These are phyloP conservation scores for Yamadazyma songkhlaensis DNA, from an alignment of 1,139 yeast genomes.

Conservation along the genomic window DNA sequence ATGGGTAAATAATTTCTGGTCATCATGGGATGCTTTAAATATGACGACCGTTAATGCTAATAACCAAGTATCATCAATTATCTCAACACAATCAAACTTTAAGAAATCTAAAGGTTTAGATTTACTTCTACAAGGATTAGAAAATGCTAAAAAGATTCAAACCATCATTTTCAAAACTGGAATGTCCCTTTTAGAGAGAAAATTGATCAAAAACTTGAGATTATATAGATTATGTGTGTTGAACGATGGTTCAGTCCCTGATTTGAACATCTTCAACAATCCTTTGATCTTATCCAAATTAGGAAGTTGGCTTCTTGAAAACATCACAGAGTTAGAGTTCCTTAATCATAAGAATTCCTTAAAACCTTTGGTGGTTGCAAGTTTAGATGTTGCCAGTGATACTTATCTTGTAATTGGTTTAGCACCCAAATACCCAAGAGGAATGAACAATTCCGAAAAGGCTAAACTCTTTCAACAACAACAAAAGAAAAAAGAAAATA, in stretches of 20 bases:
- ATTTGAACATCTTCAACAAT: constrained; percentile 71
- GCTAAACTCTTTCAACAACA: constrained; percentile 34
- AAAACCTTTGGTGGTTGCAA: constrained; percentile 84
- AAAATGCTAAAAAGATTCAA: constrained; percentile 78
- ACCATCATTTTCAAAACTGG: constrained; percentile 87
- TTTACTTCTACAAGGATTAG: constrained; percentile 65
- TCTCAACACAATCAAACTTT: constrained; percentile 14
- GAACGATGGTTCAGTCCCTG: constrained; percentile 78
- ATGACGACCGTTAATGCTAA: constrained; percentile 31
- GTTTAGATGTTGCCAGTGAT: constrained; percentile 69
- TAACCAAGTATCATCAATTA: constrained; percentile 6
- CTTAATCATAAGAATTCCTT: constrained; percentile 40
- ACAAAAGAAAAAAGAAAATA: constrained; percentile 19
- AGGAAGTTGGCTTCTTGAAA: constrained; percentile 90
- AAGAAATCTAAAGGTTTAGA: constrained; percentile 51
- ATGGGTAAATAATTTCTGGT: constrained; percentile 92
- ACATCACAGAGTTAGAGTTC: constrained; percentile 75
- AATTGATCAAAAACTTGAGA: constrained; percentile 72
- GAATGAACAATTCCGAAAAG: constrained; percentile 44
- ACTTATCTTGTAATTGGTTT: constrained; percentile 88
- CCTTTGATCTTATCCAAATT: constrained; percentile 82
- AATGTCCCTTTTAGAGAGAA: constrained; percentile 80
- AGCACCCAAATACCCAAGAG: constrained; percentile 79
- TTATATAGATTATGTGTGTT: constrained; percentile 84
- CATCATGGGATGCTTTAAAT: constrained; percentile 85